Evolutionary conservation across 208 protist species (phyloP).

Genomic region (Herpetomonas muscarum): DNA sequence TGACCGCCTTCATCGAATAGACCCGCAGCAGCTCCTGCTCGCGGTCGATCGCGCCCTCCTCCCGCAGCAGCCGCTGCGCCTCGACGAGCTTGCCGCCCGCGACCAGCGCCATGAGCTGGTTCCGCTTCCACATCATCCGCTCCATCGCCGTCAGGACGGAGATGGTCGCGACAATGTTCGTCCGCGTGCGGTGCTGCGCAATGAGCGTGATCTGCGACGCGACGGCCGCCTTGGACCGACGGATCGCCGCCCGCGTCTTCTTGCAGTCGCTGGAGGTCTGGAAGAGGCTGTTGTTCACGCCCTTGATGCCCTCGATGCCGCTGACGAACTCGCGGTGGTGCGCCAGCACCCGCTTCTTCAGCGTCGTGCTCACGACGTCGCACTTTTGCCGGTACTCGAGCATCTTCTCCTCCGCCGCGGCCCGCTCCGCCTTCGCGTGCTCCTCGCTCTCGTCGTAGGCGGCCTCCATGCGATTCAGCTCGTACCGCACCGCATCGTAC

Average conservation of each 20-base stretch:
- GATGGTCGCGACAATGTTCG: constrained; percentile 45
- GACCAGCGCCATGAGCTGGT: constrained; percentile 58
- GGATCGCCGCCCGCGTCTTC: constrained; percentile 59
- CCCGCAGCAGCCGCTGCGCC: constrained; percentile 44
- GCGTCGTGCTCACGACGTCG: constrained; percentile 70
- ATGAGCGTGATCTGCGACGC: constrained; percentile 55
- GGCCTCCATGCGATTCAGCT: constrained; percentile 61
- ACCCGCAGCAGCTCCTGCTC: constrained; percentile 42
- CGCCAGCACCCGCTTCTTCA: constrained; percentile 75
- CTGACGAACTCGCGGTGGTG: constrained; percentile 70
- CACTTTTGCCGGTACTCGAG: constrained; percentile 60
- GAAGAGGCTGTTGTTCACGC: constrained; percentile 71
- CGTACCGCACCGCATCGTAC: constrained; percentile 69
- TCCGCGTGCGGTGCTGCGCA: constrained; percentile 41
- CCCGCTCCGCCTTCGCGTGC: constrained; percentile 45
- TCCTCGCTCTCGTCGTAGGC: constrained; percentile 50
- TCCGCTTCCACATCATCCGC: constrained; percentile 43
- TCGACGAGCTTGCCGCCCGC: constrained; percentile 62
- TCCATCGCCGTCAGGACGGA: constrained; percentile 63
- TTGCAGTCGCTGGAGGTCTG: constrained; percentile 84
- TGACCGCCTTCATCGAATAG: constrained; percentile 54
- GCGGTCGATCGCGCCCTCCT: constrained; percentile 42
- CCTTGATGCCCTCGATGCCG: constrained; percentile 65
- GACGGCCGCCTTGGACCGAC: constrained; percentile 48
- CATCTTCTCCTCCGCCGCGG: constrained; percentile 51